These are phyloP conservation scores for Phytophthora brassicae DNA, from an alignment of 352 stramenopile genomes.

Conservation along the genomic window DNA sequence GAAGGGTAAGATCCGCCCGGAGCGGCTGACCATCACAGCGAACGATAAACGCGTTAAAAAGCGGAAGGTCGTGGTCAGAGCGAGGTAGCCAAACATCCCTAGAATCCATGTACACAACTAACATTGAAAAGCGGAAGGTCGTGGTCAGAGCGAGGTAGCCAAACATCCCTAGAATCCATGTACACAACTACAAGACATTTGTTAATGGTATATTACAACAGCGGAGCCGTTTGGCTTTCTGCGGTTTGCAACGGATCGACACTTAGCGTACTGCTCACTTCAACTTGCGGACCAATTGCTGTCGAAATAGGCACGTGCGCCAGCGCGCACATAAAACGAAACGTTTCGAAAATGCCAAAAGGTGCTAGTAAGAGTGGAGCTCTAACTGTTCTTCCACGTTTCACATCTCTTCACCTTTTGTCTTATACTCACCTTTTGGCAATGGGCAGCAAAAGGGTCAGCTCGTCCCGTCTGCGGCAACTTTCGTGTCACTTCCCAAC, in stretches of 20 bases:
- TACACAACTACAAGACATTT: too few species aligned
- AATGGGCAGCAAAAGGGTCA: neutral
- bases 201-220: neutral
- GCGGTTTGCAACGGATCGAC: constrained; percentile 17
- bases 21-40: neutral
- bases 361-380: neutral
- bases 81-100: too few species aligned
- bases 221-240: neutral
- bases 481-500: constrained; percentile 7
- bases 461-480: neutral
- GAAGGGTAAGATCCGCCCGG: constrained; percentile 7
- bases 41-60: neutral
- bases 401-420: neutral
- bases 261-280: constrained; percentile 15
- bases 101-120: too few species aligned
- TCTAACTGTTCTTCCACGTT: too few species aligned
- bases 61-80: too few species aligned
- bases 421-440: neutral
- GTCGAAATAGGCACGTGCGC: neutral
- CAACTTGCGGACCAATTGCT: constrained; percentile 16
- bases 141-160: too few species aligned
- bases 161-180: too few species aligned
- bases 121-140: too few species aligned
- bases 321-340: neutral
- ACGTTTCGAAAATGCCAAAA: neutral